These are phyloP conservation scores for Alternaria alternata DNA, from an alignment of 2,329 filamentous ascomycete genomes.

Conservation along the genomic window DNA sequence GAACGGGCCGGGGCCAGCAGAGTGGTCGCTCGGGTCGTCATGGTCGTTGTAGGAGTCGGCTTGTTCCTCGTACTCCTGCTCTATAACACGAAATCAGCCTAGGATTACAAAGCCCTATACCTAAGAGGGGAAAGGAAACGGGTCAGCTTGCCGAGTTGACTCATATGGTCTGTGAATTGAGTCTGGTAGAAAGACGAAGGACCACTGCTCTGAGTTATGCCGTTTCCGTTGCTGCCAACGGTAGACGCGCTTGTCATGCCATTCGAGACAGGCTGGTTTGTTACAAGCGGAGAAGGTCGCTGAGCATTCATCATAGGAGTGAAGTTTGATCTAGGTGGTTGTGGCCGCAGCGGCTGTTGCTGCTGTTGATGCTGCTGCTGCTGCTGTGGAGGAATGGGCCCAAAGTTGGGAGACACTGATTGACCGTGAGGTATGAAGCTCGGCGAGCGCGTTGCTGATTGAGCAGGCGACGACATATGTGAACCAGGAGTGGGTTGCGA, in stretches of 20 bases:
- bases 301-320: conserved; percentile 54
- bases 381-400: conserved; percentile 57
- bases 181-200: conserved; percentile 76
- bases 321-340: conserved; percentile 59
- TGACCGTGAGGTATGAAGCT: conserved; percentile 66
- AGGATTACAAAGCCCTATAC: conserved; percentile 71
- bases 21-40: conserved; percentile 70
- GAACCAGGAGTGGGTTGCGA: conserved; percentile 84
- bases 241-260: conserved; percentile 49
- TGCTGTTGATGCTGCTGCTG: conserved; percentile 25
- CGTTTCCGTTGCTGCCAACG: conserved; percentile 47
- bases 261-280: conserved; percentile 48
- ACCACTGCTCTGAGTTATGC: conserved; percentile 48
- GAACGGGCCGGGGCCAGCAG: conserved; percentile 73
- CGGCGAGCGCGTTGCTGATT: conserved; percentile 65
- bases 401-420: conserved; percentile 68
- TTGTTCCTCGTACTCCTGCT: conserved; percentile 96
- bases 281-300: conserved; percentile 47
- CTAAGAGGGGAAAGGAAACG: conserved; percentile 57
- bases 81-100: conserved; percentile 75
- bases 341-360: conserved; percentile 51
- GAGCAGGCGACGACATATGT: conserved; percentile 73
- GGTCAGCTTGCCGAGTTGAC: conserved; percentile 88
- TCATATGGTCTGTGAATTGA: conserved; percentile 91
- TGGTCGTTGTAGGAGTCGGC: conserved; percentile 84